These are phyloP conservation scores for Urtica urens DNA, from an alignment of 306 rosid species.

Conservation along the genomic window DNA sequence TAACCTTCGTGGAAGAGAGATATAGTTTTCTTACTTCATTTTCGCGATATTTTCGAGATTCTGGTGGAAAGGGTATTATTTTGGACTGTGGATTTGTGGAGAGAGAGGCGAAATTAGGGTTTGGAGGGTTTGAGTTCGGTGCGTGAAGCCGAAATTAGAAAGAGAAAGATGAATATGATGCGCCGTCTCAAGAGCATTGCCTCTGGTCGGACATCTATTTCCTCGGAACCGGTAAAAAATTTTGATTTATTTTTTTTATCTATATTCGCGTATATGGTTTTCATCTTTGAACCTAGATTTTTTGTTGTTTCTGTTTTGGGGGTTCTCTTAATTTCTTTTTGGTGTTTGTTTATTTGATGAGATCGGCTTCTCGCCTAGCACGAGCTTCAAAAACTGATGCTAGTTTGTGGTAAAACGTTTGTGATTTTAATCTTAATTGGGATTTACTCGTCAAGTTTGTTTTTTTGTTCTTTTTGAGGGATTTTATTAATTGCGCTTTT, in stretches of 20 bases:
- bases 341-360: not conserved
- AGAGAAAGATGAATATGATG: constrained; percentile 75
- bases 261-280: not conserved
- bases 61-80: not conserved
- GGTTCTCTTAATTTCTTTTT: too few relatives aligned
- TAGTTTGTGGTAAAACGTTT: too few relatives aligned
- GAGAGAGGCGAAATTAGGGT: constrained; percentile 34
- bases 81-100: not conserved
- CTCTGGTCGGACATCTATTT: constrained; percentile 80
- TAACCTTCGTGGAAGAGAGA: constrained; percentile 13
- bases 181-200: constrained; percentile 97
- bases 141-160: constrained; percentile 3
- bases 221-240: constrained; percentile 70
- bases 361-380: too few relatives aligned
- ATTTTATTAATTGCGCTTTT: not conserved
- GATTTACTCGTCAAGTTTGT: not conserved
- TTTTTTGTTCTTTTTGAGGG: not conserved
- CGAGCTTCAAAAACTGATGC: too few relatives aligned
- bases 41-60: not conserved
- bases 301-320: too few relatives aligned
- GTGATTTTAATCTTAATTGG: not conserved
- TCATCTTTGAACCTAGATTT: too few relatives aligned
- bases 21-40: constrained; percentile 49
- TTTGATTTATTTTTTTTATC: not conserved
- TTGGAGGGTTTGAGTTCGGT: constrained; percentile 30